Base-by-base conservation (phyloP, 345 rosid species). In the Microcos paniculata region DNA sequence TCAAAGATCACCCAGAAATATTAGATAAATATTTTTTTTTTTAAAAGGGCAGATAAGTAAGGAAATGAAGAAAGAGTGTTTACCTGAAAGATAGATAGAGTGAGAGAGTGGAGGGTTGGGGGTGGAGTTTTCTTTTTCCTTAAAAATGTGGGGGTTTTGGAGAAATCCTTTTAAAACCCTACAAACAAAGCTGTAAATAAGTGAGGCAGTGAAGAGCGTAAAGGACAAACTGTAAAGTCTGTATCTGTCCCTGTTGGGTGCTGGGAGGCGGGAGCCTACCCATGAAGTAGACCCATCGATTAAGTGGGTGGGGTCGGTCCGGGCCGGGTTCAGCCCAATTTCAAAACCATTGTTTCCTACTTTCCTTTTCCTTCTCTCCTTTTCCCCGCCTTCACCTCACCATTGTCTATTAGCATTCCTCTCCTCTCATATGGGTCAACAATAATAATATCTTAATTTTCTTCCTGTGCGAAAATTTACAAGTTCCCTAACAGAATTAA, bases 141-240 rank as follows among this genome's bases (percentile, higher is more conserved):
- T 38, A 10, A 11, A 40, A 40, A 35, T 6, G 18, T 33, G 3
- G 21, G 31, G 28, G 70, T 19, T 42, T 21, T 64, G 45, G 26
- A 21, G 24, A 64, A 64, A n/a, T 12, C 6, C 6, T 12, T 64
- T 65, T 40, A 64, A 64, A 64, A 64, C 70, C 51, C 70, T 64
- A 40, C 45, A 6, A 16, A 1, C 57, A 5, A 21, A 21, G 6
- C 2, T 42, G 48, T 38, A 40, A 64, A 64, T 21, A 42, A 38
- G 40, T 21, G 5, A 64, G 58, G 69, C 49, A 40, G 69, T 40
- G 2, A 40, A 13, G 56, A 19, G 24, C 4, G 40, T 52, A 52
- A 55, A 55, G 59, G 23, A 21, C 59, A 23, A 55, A 3, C 8
- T 18, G 14, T 38, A 64, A 51, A n/a, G n/a, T n/a, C 18, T 4